Evolutionary conservation across 1,284 basidiomycete genomes (phyloP).

Genomic region (Lentinula novae-zelandiae): DNA sequence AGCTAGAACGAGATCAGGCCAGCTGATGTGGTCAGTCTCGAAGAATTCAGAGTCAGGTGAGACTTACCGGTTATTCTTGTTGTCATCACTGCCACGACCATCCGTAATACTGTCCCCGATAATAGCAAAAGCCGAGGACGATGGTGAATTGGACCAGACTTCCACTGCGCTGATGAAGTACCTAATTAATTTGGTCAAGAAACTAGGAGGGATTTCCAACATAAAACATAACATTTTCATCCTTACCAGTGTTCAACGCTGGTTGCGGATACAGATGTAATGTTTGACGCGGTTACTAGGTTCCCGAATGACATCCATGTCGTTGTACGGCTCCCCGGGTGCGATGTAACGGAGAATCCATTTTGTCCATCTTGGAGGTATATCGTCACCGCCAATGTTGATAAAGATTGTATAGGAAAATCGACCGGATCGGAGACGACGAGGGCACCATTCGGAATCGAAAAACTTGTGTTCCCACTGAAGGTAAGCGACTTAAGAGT

Average conservation of each 20-base stretch:
- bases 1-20: conserved; percentile 45
- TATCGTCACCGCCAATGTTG: conserved; percentile 36
- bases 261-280: conserved; percentile 27
- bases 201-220: neutral
- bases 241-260: conserved; percentile 38
- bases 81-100: conserved; percentile 32
- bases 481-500: conserved; percentile 39
- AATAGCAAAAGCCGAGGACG: conserved; percentile 33
- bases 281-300: conserved; percentile 28
- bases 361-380: conserved; percentile 39
- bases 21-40: conserved; percentile 23
- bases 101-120: conserved; percentile 52
- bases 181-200: conserved; percentile 14
- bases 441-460: conserved; percentile 41
- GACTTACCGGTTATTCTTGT: conserved; percentile 35
- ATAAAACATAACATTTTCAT: neutral
- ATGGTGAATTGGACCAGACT: conserved; percentile 27
- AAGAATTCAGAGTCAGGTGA: neutral
- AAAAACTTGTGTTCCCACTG: conserved; percentile 35
- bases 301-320: conserved; percentile 40
- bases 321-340: conserved; percentile 48
- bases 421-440: conserved; percentile 43
- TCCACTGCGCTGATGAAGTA: conserved; percentile 43
- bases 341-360: conserved; percentile 38
- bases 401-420: conserved; percentile 32